Conservation (phyloP, 1,284 basidiomycete species). For the Peniophora sp. region DNA sequence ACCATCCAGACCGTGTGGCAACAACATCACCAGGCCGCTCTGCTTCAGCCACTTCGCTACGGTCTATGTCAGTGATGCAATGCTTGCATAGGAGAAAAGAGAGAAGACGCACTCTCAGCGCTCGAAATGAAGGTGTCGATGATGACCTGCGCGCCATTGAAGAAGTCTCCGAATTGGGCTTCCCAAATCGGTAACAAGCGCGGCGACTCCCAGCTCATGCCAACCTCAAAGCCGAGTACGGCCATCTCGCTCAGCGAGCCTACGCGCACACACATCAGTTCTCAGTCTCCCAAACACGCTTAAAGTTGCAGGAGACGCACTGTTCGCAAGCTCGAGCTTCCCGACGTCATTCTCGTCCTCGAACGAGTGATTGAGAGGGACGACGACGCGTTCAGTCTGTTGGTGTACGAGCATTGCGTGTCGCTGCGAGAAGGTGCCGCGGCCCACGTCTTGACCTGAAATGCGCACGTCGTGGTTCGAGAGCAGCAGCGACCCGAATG, state of each 20-base stretch:
- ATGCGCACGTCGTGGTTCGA: slow-evolving; percentile 79
- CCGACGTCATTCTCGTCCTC: slow-evolving; percentile 37
- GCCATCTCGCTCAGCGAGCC: slow-evolving; percentile 83
- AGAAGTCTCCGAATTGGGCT: slow-evolving; percentile 86
- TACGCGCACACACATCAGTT: slow-evolving; percentile 17
- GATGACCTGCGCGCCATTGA: slow-evolving; percentile 83
- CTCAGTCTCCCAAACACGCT: not conserved
- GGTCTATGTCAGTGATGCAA: slow-evolving; percentile 7
- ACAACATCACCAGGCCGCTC: slow-evolving; percentile 79
- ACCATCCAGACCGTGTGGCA: slow-evolving; percentile 85
- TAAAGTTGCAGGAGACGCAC: slow-evolving; percentile 32
- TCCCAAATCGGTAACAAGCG: slow-evolving; percentile 83
- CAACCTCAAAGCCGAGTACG: slow-evolving; percentile 85
- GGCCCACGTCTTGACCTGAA: slow-evolving; percentile 84
- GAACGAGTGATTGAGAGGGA: slow-evolving; percentile 69
- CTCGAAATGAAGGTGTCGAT: slow-evolving; percentile 85
- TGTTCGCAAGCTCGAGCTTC: slow-evolving; percentile 79
- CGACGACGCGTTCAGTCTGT: slow-evolving; percentile 65
- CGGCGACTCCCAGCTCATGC: slow-evolving; percentile 80
- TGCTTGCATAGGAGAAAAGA: not conserved
- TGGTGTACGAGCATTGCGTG: slow-evolving; percentile 91
- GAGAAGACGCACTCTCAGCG: slow-evolving; percentile 56
- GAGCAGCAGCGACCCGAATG: slow-evolving; percentile 76
- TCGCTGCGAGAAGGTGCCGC: slow-evolving; percentile 86
- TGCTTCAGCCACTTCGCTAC: slow-evolving; percentile 91